Percentiles rank a stretch among this genome's conserved stretches.
phyloP scores from a whole-genome alignment of 768 basidiomycete genomes.

The Tephrocybe sp. region DNA sequence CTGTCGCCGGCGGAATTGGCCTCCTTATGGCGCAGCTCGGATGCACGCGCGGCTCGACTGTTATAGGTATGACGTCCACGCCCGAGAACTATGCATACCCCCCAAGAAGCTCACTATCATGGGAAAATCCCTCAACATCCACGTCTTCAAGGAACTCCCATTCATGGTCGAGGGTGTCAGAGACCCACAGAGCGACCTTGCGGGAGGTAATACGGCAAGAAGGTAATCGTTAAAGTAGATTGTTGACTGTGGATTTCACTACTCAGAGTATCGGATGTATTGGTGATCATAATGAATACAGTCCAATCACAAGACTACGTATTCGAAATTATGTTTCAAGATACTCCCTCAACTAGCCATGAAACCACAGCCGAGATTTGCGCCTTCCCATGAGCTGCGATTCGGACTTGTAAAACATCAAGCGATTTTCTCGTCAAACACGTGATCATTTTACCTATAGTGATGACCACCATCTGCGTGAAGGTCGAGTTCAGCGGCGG shows the following conservation, averaged over 20 bases:
- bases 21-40: conserved; percentile 66
- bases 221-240: conserved; percentile 74
- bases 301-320: too few species aligned
- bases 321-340: too few species aligned
- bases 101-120: conserved; percentile 72
- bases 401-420: too few species aligned
- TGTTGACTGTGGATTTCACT: too few species aligned
- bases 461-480: conserved; percentile 33
- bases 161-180: conserved; percentile 80
- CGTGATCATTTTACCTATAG: conserved; percentile 1
- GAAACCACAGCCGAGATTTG: too few species aligned
- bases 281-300: too few species aligned
- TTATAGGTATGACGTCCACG: conserved; percentile 92
- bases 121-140: conserved; percentile 54
- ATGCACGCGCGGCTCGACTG: conserved; percentile 73
- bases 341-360: too few species aligned
- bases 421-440: too few species aligned
- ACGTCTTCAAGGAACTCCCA: conserved; percentile 73
- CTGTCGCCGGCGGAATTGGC: conserved; percentile 88
- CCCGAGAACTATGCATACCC: conserved; percentile 76
- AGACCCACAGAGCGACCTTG: conserved; percentile 77
- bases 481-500: conserved; percentile 83
- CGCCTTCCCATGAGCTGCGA: too few species aligned
- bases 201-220: conserved; percentile 75
- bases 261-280: too few species aligned